phyloP scores from a whole-genome alignment of 2,329 filamentous ascomycete species.

The Fusarium sp. region DNA sequence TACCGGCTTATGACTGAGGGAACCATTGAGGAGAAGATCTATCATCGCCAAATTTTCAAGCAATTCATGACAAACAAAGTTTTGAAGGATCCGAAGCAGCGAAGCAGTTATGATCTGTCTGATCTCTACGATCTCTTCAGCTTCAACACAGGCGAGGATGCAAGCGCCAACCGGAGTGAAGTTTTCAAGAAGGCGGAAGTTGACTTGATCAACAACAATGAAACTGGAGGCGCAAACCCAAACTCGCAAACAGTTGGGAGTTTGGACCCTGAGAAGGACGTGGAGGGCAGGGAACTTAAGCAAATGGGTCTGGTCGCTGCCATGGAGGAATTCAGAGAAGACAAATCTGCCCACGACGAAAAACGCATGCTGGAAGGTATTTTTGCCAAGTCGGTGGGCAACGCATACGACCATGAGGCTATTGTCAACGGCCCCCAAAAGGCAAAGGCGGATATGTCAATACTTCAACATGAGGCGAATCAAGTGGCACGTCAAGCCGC shows the following conservation, averaged over 20 bases:
- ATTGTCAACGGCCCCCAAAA: conserved; percentile 83
- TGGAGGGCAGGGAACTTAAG: conserved; percentile 57
- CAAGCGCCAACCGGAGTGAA: conserved; percentile 80
- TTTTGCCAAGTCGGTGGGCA: conserved; percentile 88
- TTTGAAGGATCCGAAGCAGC: conserved; percentile 91
- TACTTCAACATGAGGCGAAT: conserved; percentile 85
- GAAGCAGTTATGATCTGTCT: conserved; percentile 88
- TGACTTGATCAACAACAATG: conserved; percentile 40
- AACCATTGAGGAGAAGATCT: conserved; percentile 99
- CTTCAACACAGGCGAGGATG: conserved; percentile 64
- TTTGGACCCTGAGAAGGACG: conserved; percentile 18
- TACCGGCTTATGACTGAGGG: conserved; percentile 98
- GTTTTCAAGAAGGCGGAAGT: conserved; percentile 92
- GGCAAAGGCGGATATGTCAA: conserved; percentile 77
- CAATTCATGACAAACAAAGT: conserved; percentile 98
- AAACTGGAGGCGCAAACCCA: conserved; percentile 3
- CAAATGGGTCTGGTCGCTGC: conserved; percentile 71
- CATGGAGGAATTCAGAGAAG: conserved; percentile 72
- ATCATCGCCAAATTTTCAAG: conserved; percentile 98
- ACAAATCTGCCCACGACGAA: conserved; percentile 67
- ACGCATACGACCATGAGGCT: conserved; percentile 92
- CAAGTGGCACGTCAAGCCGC: conserved; percentile 83
- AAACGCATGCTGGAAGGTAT: conserved; percentile 88
- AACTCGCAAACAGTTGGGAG: conserved; percentile 22
- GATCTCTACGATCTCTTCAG: conserved; percentile 94